These are phyloP conservation scores for Talaromyces thailandensis DNA, from an alignment of 495 filamentous ascomycete genomes.

Conservation along the genomic window DNA sequence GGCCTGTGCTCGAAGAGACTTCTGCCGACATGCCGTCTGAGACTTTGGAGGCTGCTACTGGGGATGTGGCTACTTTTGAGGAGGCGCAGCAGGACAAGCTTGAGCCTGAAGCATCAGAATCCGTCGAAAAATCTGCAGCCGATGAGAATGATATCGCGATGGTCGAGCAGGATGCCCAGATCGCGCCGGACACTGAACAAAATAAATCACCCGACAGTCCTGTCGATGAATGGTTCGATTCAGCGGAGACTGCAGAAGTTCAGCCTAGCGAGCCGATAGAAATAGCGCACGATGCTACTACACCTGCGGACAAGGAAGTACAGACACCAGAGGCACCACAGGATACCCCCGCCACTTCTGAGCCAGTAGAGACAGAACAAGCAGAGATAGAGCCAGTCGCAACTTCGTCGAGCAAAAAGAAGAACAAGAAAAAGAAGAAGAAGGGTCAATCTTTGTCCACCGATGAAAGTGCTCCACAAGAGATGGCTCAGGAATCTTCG, in stretches of 20 bases:
- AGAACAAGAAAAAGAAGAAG: slow-evolving; percentile 28
- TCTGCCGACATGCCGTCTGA: background rate
- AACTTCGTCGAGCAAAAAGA: slow-evolving; percentile 13
- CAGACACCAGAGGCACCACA: background rate
- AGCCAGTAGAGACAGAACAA: background rate
- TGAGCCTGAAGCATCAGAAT: background rate
- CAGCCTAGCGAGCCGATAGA: background rate
- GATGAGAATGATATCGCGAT: background rate
- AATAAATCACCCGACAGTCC: background rate
- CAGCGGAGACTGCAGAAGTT: background rate
- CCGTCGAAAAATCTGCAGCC: background rate
- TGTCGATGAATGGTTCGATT: background rate
- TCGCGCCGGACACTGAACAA: background rate
- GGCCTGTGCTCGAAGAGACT: background rate
- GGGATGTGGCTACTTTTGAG: background rate
- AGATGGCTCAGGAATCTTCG: background rate
- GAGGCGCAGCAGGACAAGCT: background rate
- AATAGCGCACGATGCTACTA: background rate
- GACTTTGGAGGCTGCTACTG: background rate
- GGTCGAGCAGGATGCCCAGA: background rate
- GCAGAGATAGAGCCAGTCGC: slow-evolving; percentile 8
- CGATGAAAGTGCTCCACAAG: background rate
- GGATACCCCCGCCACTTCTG: background rate
- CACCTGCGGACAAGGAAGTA: background rate
- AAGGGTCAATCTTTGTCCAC: slow-evolving; percentile 20